Conservation (phyloP, 805 yeast genomes). For the Lachancea cidri region DNA sequence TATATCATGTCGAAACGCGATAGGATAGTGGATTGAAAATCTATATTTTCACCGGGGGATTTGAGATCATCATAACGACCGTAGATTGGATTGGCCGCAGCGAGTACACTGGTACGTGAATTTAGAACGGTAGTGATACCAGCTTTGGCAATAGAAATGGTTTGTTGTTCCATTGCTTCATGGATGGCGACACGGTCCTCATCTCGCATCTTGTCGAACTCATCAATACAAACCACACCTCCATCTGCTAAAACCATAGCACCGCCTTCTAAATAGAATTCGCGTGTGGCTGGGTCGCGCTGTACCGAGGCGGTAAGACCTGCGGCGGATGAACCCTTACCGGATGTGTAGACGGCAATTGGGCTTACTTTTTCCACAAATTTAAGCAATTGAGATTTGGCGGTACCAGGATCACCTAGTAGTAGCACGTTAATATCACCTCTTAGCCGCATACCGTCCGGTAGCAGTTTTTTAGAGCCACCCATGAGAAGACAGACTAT, state of each 20-base stretch:
- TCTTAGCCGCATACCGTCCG: conserved; percentile 94
- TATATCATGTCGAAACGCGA: conserved; percentile 99
- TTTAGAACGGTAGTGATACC: conserved; percentile 96
- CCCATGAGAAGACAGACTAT: conserved; percentile 90
- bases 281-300: conserved; percentile 81
- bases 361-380: conserved; percentile 98
- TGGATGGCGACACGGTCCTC: conserved; percentile 98
- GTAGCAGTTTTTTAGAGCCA: conserved; percentile 85
- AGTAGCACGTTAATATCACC: conserved; percentile 90
- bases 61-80: conserved; percentile 96
- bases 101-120: conserved; percentile 92
- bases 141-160: conserved; percentile 97
- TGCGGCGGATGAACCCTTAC: conserved; percentile 98
- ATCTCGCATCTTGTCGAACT: conserved; percentile 98
- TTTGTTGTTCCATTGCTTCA: conserved; percentile 99
- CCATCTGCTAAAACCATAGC: conserved; percentile 99
- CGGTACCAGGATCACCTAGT: conserved; percentile 98
- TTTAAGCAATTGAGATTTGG: conserved; percentile 90
- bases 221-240: conserved; percentile 98
- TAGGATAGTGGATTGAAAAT: conserved; percentile 92
- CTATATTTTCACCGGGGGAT: conserved; percentile 96
- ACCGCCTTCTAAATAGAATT: conserved; percentile 96
- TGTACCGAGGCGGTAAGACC: conserved; percentile 98
- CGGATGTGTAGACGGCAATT: conserved; percentile 95
- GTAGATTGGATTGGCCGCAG: conserved; percentile 96